Percentiles rank a stretch among this genome's conserved stretches.
phyloP scores from a whole-genome alignment of 139 green algal genomes.

The Closterium sp. region DNA sequence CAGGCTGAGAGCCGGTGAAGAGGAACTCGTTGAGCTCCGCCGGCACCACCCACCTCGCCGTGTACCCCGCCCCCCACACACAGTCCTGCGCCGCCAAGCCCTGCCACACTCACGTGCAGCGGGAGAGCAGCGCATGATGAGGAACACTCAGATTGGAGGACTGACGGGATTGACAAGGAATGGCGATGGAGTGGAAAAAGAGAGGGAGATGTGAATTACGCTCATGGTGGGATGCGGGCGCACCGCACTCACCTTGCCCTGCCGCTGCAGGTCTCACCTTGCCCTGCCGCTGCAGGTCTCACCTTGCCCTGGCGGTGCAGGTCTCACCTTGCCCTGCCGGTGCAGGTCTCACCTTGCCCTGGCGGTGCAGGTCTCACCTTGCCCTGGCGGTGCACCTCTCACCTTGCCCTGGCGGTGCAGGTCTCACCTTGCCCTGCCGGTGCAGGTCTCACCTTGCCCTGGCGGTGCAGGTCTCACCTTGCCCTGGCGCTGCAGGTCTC shows the following conservation, averaged over 20 bases:
- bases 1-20: background rate
- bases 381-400: background rate
- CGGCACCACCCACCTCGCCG: background rate
- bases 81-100: background rate
- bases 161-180: background rate
- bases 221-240: background rate
- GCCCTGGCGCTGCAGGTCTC: too few species aligned
- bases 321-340: background rate
- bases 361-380: background rate
- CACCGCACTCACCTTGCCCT: background rate
- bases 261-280: background rate
- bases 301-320: background rate
- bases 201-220: background rate
- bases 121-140: background rate
- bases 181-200: background rate
- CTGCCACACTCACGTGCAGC: background rate
- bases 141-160: background rate
- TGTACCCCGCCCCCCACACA: background rate
- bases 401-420: background rate
- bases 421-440: background rate
- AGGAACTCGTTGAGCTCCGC: slow-evolving; percentile 7
- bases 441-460: background rate
- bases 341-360: background rate
- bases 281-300: background rate
- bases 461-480: too few species aligned